Percentiles rank a stretch among this genome's conserved stretches.
These are phyloP conservation scores for Boletus rubroflammeus DNA, from an alignment of 768 basidiomycete species.

Conservation along the genomic window DNA sequence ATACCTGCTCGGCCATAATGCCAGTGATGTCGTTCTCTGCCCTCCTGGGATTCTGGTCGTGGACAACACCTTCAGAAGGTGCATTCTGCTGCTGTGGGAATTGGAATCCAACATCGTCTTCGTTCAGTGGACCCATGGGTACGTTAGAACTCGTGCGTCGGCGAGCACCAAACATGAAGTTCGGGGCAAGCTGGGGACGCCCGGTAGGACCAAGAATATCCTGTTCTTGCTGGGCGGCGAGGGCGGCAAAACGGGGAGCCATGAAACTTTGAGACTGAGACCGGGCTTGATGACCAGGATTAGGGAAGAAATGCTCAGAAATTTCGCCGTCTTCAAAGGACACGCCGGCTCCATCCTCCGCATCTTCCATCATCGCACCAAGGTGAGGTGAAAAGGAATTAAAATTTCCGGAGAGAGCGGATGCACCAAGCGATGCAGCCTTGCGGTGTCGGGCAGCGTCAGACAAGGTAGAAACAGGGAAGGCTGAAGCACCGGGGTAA, in stretches of 20 bases:
- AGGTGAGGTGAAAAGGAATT: slow-evolving; percentile 76
- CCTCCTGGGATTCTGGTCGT: slow-evolving; percentile 50
- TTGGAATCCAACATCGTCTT: slow-evolving; percentile 79
- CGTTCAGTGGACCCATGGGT: slow-evolving; percentile 67
- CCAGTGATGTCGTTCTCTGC: slow-evolving; percentile 74
- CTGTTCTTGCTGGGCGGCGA: slow-evolving; percentile 67
- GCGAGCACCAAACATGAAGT: slow-evolving; percentile 82
- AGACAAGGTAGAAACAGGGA: slow-evolving; percentile 41
- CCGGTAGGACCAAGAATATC: slow-evolving; percentile 68
- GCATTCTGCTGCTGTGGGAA: slow-evolving; percentile 65
- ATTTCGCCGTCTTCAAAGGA: slow-evolving; percentile 80
- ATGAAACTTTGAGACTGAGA: slow-evolving; percentile 82
- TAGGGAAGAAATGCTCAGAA: slow-evolving; percentile 49
- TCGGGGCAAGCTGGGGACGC: slow-evolving; percentile 86
- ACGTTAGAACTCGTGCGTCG: slow-evolving; percentile 48
- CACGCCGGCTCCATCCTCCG: slow-evolving; percentile 52
- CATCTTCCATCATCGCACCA: slow-evolving; percentile 81
- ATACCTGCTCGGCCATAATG: slow-evolving; percentile 94
- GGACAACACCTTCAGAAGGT: slow-evolving; percentile 22
- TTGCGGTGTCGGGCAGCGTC: slow-evolving; percentile 74
- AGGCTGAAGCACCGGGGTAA: slow-evolving; percentile 62
- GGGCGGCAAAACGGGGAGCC: slow-evolving; percentile 83
- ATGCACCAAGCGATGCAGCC: slow-evolving; percentile 67
- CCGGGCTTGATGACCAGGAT: slow-evolving; percentile 59
- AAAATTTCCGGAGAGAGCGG: slow-evolving; percentile 55